phyloP scores from a whole-genome alignment of 2,329 filamentous ascomycete genomes.

The Diaporthe sp. region DNA sequence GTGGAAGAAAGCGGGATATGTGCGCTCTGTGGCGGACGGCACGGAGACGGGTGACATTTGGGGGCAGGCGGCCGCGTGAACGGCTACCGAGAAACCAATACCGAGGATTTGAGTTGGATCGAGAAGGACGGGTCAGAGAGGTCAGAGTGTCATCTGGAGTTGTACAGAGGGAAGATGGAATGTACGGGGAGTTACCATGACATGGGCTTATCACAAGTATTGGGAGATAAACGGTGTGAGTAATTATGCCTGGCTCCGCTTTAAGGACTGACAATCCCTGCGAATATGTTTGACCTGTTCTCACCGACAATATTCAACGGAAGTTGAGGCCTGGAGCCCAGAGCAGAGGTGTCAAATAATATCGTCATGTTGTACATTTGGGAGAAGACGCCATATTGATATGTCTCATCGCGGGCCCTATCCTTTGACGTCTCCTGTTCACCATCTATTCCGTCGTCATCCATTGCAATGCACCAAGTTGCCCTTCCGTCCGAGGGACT shows the following conservation, averaged over 20 bases:
- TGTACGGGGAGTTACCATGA: too few relatives aligned
- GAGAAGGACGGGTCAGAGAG: neutral
- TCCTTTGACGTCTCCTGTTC: neutral
- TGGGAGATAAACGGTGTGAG: neutral
- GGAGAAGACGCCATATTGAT: constrained; percentile 21
- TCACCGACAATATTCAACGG: neutral
- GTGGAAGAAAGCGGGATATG: neutral
- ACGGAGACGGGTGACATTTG: too few relatives aligned
- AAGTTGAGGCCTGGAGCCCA: neutral
- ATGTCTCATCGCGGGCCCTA: neutral
- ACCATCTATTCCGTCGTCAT: constrained; percentile 10
- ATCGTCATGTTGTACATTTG: constrained; percentile 42
- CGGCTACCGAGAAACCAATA: neutral
- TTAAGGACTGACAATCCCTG: too few relatives aligned
- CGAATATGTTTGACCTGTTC: too few relatives aligned
- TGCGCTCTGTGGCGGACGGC: neutral
- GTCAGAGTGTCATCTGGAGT: neutral
- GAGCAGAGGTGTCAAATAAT: neutral
- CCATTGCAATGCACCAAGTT: constrained; percentile 22
- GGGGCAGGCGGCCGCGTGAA: neutral
- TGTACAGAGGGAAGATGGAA: neutral
- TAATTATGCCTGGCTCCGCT: too few relatives aligned
- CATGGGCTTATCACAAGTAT: neutral
- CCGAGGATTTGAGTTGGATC: neutral
- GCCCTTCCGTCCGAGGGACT: neutral